These are phyloP conservation scores for Microthlaspi erraticum DNA, from an alignment of 345 rosid species.

Conservation along the genomic window DNA sequence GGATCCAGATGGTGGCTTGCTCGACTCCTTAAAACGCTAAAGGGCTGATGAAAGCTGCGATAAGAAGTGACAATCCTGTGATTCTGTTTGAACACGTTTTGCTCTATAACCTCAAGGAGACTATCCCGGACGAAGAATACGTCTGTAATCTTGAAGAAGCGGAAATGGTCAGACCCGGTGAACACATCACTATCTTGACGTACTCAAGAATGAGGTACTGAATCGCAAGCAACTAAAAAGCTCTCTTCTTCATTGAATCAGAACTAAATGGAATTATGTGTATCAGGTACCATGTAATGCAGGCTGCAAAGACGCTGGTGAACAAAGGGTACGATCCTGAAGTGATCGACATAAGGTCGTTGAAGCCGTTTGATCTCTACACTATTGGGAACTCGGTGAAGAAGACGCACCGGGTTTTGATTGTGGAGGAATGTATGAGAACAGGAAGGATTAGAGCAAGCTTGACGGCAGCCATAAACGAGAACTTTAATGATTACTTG, in stretches of 20 bases:
- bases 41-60: slow-evolving; percentile 94
- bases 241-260: not conserved
- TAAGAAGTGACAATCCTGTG: slow-evolving; percentile 91
- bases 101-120: slow-evolving; percentile 92
- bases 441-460: slow-evolving; percentile 96
- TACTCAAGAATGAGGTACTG: slow-evolving; percentile 86
- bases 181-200: slow-evolving; percentile 80
- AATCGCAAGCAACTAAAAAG: slow-evolving; percentile 24
- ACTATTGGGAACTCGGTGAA: slow-evolving; percentile 88
- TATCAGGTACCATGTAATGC: slow-evolving; percentile 88
- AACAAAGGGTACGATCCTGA: slow-evolving; percentile 96
- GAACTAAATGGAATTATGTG: not conserved
- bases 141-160: slow-evolving; percentile 89
- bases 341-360: slow-evolving; percentile 81
- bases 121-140: slow-evolving; percentile 84
- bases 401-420: slow-evolving; percentile 89
- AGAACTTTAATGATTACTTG: slow-evolving; percentile 84
- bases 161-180: slow-evolving; percentile 93
- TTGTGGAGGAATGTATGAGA: slow-evolving; percentile 95
- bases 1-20: slow-evolving; percentile 97
- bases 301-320: slow-evolving; percentile 87
- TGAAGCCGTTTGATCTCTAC: slow-evolving; percentile 88
- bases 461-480: slow-evolving; percentile 79
- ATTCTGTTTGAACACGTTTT: slow-evolving; percentile 89
- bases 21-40: slow-evolving; percentile 90